A percentile compares a stretch with the other conserved stretches of the same genome.
phyloP scores from a whole-genome alignment of 2,329 filamentous ascomycete genomes.

The Clonostachys byssicola region DNA sequence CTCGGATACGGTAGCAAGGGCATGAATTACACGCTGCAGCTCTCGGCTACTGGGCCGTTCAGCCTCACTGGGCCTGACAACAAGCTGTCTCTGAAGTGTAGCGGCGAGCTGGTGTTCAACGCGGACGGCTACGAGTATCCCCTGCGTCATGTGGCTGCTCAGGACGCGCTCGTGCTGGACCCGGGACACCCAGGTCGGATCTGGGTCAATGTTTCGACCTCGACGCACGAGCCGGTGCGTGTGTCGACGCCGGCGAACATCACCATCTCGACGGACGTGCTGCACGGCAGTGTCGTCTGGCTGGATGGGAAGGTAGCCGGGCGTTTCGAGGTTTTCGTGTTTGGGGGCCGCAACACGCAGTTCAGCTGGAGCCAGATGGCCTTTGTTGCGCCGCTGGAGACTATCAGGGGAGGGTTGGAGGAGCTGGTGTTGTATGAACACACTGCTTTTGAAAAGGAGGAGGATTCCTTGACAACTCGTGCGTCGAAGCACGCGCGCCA shows the following conservation, averaged over 20 bases:
- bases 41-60: constrained; percentile 34
- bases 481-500: too few species aligned
- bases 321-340: constrained; percentile 50
- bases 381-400: constrained; percentile 43
- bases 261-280: constrained; percentile 35
- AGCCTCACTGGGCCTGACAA: constrained; percentile 35
- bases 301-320: constrained; percentile 38
- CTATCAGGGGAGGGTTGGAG: not conserved
- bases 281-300: constrained; percentile 44
- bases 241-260: constrained; percentile 25
- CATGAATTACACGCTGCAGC: constrained; percentile 35
- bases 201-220: constrained; percentile 42
- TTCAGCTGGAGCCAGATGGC: constrained; percentile 55
- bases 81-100: constrained; percentile 25
- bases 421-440: too few species aligned
- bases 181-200: constrained; percentile 42
- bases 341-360: constrained; percentile 42
- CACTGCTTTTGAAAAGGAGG: too few species aligned
- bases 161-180: constrained; percentile 41
- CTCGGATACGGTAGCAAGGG: constrained; percentile 35
- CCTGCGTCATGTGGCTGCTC: constrained; percentile 34
- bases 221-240: constrained; percentile 33
- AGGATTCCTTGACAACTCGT: too few species aligned
- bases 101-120: constrained; percentile 32
- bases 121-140: constrained; percentile 41